Conservation (phyloP, 2,329 filamentous ascomycete species). For the Diaporthe destruens region DNA sequence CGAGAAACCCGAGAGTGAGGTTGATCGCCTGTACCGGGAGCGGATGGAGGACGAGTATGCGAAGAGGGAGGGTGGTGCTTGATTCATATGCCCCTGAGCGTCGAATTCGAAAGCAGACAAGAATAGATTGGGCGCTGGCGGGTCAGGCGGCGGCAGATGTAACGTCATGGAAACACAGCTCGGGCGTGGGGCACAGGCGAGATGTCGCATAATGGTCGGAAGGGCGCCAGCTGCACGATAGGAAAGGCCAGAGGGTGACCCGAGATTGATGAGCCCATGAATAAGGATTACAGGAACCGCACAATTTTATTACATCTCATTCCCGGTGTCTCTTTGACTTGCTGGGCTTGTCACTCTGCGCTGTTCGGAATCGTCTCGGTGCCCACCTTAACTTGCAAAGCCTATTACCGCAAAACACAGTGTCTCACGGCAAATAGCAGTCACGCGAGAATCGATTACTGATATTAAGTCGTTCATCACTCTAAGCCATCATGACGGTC, state of each 20-base stretch:
- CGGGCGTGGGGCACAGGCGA: neutral
- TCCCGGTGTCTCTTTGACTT: too few relatives aligned
- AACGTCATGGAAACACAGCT: accelerated
- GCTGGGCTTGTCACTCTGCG: too few relatives aligned
- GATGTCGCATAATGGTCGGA: neutral
- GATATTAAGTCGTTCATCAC: neutral
- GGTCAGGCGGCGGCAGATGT: neutral
- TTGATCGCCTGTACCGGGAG: constrained; percentile 58
- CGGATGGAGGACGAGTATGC: constrained; percentile 68
- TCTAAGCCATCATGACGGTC: neutral
- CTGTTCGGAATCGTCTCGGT: too few relatives aligned
- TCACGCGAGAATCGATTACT: too few relatives aligned
- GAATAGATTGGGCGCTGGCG: too few relatives aligned
- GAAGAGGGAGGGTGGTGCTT: constrained; percentile 66
- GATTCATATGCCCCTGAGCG: neutral
- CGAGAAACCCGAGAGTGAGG: neutral
- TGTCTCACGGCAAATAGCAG: neutral
- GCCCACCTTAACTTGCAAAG: too few relatives aligned
- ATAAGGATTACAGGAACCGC: too few relatives aligned
- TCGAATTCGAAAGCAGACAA: accelerated
- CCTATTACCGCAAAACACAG: too few relatives aligned
- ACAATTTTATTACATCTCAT: too few relatives aligned
- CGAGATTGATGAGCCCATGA: neutral
- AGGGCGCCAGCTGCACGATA: neutral
- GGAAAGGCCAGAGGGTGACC: neutral